phyloP scores from a whole-genome alignment of 257 asterid species.

The Nicotiana benthamiana region DNA sequence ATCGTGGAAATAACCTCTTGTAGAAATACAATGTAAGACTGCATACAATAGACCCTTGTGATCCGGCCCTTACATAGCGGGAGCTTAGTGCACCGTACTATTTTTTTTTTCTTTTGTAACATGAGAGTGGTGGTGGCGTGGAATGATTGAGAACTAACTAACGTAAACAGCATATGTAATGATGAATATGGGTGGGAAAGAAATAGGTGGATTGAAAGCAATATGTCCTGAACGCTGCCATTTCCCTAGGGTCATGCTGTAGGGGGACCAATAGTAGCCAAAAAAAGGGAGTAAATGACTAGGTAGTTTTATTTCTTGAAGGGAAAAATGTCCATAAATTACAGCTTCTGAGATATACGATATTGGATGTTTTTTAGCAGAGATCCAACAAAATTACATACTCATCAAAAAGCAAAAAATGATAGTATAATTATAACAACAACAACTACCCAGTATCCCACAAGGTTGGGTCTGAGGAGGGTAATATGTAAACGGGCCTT shows the following conservation, averaged over 20 bases:
- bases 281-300: background rate
- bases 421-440: background rate
- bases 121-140: background rate
- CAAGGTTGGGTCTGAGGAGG: too few relatives aligned
- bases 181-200: constrained; percentile 23
- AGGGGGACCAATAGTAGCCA: constrained; percentile 1
- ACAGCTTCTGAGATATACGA: background rate
- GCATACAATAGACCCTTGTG: too few relatives aligned
- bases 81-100: too few relatives aligned
- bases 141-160: constrained; percentile 27
- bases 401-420: background rate
- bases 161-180: constrained; percentile 28
- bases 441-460: too few relatives aligned
- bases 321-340: background rate
- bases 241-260: background rate
- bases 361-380: background rate
- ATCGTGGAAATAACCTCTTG: too few relatives aligned
- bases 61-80: too few relatives aligned
- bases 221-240: constrained; percentile 19
- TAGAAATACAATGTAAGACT: too few relatives aligned
- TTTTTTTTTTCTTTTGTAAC: background rate
- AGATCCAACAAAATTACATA: background rate
- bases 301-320: background rate
- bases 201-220: constrained; percentile 42
- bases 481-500: too few relatives aligned